phyloP scores from a whole-genome alignment of 371 early-diverging fungal species.

The Mortierella sp. region DNA sequence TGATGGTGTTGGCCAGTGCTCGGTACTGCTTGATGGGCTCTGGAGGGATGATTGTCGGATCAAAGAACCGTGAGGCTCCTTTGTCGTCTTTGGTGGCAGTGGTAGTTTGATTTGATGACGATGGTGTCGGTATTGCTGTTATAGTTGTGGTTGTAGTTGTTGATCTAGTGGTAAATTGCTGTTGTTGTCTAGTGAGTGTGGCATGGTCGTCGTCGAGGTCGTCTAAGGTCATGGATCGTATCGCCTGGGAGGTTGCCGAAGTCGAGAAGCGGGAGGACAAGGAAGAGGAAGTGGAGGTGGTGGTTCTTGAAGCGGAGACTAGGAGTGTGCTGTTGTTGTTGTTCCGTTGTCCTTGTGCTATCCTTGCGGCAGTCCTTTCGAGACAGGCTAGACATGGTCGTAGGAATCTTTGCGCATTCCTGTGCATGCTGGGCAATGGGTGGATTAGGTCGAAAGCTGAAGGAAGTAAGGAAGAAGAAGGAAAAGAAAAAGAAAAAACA shows the following conservation, averaged over 20 bases:
- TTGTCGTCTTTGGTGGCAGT: not conserved
- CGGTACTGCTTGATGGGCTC: slow-evolving; percentile 29
- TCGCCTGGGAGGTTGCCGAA: slow-evolving; percentile 11
- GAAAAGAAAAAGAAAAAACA: not conserved
- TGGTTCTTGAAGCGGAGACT: not conserved
- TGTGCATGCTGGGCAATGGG: not conserved
- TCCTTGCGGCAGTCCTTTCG: not conserved
- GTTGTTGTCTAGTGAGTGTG: not conserved
- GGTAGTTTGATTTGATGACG: not conserved
- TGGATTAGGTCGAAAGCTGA: not conserved
- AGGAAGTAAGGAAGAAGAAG: not conserved
- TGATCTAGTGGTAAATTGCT: not conserved
- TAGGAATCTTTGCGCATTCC: not conserved
- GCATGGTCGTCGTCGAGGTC: slow-evolving; percentile 19
- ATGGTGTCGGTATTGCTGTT: not conserved
- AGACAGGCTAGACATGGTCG: not conserved
- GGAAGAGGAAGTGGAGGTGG: no score
- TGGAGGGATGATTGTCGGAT: slow-evolving; percentile 24
- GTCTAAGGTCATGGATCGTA: slow-evolving; percentile 14
- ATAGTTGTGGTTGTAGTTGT: not conserved
- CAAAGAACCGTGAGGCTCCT: slow-evolving; percentile 15
- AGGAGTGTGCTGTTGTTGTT: not conserved
- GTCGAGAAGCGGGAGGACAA: slow-evolving; percentile 28
- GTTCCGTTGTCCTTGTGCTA: no score
- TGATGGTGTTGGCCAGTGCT: slow-evolving; percentile 11